Percentiles rank a stretch among this genome's conserved stretches.
phyloP scores from a whole-genome alignment of 2,329 filamentous ascomycete species.

The Fusarium sp. region DNA sequence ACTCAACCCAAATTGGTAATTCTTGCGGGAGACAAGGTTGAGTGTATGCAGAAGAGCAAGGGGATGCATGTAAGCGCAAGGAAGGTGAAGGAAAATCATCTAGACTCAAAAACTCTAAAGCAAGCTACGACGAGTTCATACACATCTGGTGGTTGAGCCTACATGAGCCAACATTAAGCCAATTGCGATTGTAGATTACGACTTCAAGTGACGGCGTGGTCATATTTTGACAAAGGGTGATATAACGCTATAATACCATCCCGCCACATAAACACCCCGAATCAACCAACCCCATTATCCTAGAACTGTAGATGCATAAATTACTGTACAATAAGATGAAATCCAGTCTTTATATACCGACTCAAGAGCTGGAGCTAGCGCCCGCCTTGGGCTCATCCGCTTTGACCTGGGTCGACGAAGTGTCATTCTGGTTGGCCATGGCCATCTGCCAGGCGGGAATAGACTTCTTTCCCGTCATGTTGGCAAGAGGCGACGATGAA shows the following conservation, averaged over 20 bases:
- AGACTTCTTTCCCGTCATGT: conserved; percentile 70
- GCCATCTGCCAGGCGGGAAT: conserved; percentile 88
- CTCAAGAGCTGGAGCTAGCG: conserved; percentile 39
- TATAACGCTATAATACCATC: conserved; percentile 36
- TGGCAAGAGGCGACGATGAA: conserved; percentile 55
- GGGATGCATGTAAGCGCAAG: conserved; percentile 30
- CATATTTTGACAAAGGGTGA: conserved; percentile 17
- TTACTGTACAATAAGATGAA: conserved; percentile 39
- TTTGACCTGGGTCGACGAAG: conserved; percentile 48
- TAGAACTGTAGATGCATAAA: conserved; percentile 36
- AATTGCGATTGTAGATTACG: background rate
- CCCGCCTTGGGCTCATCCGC: conserved; percentile 47
- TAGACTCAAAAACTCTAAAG: background rate
- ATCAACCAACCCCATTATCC: conserved; percentile 32
- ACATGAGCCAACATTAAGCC: background rate
- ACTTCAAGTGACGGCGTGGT: background rate
- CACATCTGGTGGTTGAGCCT: background rate
- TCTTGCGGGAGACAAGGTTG: conserved; percentile 38
- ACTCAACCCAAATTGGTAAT: conserved; percentile 37
- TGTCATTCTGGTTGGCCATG: conserved; percentile 69
- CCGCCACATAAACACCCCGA: conserved; percentile 19
- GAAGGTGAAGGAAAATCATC: conserved; percentile 6
- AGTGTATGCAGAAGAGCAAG: conserved; percentile 19
- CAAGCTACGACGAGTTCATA: background rate
- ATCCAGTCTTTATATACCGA: background rate